A percentile compares a stretch with the other conserved stretches of the same genome.
Evolutionary conservation across 495 filamentous ascomycete species (phyloP).

Genomic region (Trichoderma gamsii): DNA sequence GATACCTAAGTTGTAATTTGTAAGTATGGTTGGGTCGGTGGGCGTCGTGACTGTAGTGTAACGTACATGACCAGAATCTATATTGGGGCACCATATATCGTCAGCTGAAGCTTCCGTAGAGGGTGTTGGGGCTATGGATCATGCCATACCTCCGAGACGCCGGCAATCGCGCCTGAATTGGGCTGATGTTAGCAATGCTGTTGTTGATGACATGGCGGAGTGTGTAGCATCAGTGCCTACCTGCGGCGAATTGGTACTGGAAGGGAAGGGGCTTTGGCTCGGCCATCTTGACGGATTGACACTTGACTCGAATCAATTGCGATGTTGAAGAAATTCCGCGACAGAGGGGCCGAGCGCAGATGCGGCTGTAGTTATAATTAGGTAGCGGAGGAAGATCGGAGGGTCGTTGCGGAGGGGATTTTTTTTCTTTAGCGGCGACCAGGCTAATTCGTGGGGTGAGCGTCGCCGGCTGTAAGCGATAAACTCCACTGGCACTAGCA

Average conservation of each 20-base stretch:
- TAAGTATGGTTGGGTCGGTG: slow-evolving; percentile 18
- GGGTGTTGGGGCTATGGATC: slow-evolving; percentile 21
- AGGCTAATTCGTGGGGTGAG: not conserved
- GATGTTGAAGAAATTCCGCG: slow-evolving; percentile 2
- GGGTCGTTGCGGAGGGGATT: not conserved
- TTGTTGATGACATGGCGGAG: not conserved
- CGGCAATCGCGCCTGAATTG: slow-evolving; percentile 67
- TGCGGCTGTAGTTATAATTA: not conserved
- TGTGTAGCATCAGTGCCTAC: slow-evolving; percentile 34
- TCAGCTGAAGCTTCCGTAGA: slow-evolving; percentile 29
- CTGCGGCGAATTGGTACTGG: slow-evolving; percentile 78
- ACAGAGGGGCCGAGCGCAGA: slow-evolving; percentile 8
- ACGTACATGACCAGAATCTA: slow-evolving; percentile 83
- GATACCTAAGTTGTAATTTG: slow-evolving; percentile 62
- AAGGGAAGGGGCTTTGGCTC: slow-evolving; percentile 64
- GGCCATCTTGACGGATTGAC: slow-evolving; percentile 1
- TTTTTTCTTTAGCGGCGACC: not conserved
- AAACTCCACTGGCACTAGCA: not conserved
- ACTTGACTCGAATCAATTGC: not conserved
- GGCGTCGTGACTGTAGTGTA: slow-evolving; percentile 19
- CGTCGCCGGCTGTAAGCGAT: slow-evolving; percentile 9
- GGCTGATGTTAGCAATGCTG: slow-evolving; percentile 19
- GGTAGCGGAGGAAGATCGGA: slow-evolving; percentile 15
- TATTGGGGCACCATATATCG: slow-evolving; percentile 25
- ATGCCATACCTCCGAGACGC: slow-evolving; percentile 77